Percentiles rank a stretch among this genome's conserved stretches.
phyloP scores from a whole-genome alignment of 306 rosid species.

The Canavalia ensiformis region DNA sequence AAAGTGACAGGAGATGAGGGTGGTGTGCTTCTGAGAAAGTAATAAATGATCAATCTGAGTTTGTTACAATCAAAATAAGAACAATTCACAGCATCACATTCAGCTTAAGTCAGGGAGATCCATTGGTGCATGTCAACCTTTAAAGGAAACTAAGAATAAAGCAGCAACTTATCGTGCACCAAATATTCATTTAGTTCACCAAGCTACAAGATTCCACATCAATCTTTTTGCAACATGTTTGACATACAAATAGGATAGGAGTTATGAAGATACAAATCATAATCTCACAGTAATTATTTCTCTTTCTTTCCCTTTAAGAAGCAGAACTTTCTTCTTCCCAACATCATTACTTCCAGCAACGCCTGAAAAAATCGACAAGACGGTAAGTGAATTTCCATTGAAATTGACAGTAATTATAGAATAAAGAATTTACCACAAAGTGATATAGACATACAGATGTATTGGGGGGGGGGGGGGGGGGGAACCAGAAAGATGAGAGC shows the following conservation, averaged over 20 bases:
- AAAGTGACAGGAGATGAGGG: conserved; percentile 1
- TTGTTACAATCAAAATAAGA: conserved; percentile 29
- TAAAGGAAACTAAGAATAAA: conserved; percentile 8
- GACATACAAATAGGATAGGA: conserved; percentile 31
- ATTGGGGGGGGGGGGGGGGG: background rate
- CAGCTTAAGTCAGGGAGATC: conserved; percentile 14
- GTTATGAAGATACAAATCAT: conserved; percentile 37
- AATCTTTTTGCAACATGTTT: conserved; percentile 35
- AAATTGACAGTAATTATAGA: background rate
- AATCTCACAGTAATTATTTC: conserved; percentile 61
- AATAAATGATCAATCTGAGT: conserved; percentile 26
- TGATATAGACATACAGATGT: background rate
- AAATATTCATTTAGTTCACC: conserved; percentile 11
- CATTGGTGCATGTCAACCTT: background rate
- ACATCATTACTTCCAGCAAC: conserved; percentile 55
- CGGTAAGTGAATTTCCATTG: conserved; percentile 26
- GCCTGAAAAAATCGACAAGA: conserved; percentile 51
- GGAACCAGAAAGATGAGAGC: background rate
- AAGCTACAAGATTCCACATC: conserved; percentile 24
- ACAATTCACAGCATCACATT: conserved; percentile 5
- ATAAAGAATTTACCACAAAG: background rate
- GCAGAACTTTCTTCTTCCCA: conserved; percentile 69
- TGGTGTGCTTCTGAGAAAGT: conserved; percentile 7
- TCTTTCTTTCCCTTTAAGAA: conserved; percentile 67
- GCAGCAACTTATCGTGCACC: conserved; percentile 27